Conservation (phyloP, 345 rosid genomes). For the Eucalyptus fibrosa region DNA sequence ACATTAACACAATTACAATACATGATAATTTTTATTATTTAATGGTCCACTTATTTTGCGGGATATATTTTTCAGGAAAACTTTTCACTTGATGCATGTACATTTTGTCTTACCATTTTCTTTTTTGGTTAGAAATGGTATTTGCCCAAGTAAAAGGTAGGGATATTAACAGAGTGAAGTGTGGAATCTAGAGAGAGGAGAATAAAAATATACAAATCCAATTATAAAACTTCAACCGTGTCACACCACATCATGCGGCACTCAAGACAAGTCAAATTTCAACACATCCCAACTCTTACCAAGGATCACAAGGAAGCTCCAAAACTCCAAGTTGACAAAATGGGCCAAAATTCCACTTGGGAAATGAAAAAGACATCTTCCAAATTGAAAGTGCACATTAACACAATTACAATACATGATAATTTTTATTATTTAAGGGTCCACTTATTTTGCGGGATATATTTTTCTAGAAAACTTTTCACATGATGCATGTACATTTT, state of each 20-base stretch:
- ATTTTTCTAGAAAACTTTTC: too few species aligned
- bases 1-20: background rate
- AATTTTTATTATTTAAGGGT: background rate
- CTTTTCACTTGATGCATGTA: too few species aligned
- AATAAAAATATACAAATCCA: background rate
- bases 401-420: background rate
- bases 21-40: background rate
- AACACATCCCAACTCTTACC: background rate
- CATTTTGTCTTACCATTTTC: background rate
- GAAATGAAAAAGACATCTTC: background rate
- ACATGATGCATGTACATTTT: background rate
- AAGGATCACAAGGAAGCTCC: background rate
- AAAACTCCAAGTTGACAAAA: background rate
- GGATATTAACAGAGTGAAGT: background rate
- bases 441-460: background rate
- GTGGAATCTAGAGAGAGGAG: background rate
- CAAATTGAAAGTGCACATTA: background rate
- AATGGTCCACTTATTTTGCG: background rate
- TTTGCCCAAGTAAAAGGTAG: background rate
- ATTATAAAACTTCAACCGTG: background rate
- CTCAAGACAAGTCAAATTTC: background rate
- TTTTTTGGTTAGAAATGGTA: background rate
- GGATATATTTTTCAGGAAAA: too few species aligned
- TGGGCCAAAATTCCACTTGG: background rate
- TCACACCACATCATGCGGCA: background rate